Conservation (phyloP, 257 asterid species). For the Salvia miltiorrhiza region DNA sequence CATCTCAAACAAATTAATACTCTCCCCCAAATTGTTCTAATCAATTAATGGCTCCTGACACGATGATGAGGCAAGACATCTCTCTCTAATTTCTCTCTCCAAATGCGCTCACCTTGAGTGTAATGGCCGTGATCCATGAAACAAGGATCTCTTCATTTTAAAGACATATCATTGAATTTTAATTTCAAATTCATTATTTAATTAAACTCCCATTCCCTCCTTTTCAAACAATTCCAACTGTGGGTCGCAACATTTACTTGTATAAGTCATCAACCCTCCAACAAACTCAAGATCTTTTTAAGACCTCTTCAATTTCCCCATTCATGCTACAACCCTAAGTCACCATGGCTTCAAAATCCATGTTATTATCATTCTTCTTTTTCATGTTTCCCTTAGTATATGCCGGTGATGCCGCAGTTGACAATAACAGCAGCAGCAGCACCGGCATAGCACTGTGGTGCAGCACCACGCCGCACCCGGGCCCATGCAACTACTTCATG, state of each 20-base stretch:
- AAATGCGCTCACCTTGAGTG: constrained; percentile 43
- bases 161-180: constrained; percentile 10
- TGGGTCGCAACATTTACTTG: neutral
- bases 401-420: neutral
- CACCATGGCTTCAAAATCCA: constrained; percentile 6
- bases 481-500: constrained; percentile 60
- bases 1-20: constrained; percentile 32
- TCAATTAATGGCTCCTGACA: constrained; percentile 32
- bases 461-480: constrained; percentile 71
- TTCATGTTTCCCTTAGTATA: constrained; percentile 2
- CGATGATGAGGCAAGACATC: constrained; percentile 31
- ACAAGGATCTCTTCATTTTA: constrained; percentile 71
- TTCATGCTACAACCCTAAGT: constrained; percentile 10
- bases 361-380: neutral
- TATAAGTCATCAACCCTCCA: constrained; percentile 20
- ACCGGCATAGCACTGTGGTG: constrained; percentile 56
- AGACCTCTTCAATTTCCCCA: neutral
- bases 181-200: neutral
- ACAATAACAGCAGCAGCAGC: neutral
- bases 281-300: constrained; percentile 5
- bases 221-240: constrained; percentile 36
- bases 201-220: constrained; percentile 35
- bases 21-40: constrained; percentile 14
- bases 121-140: constrained; percentile 67
- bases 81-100: constrained; percentile 19